Percentiles rank a stretch among this genome's conserved stretches.
These are phyloP conservation scores for Nitzschia sp. DNA, from an alignment of 108 stramenopile genomes.

Conservation along the genomic window DNA sequence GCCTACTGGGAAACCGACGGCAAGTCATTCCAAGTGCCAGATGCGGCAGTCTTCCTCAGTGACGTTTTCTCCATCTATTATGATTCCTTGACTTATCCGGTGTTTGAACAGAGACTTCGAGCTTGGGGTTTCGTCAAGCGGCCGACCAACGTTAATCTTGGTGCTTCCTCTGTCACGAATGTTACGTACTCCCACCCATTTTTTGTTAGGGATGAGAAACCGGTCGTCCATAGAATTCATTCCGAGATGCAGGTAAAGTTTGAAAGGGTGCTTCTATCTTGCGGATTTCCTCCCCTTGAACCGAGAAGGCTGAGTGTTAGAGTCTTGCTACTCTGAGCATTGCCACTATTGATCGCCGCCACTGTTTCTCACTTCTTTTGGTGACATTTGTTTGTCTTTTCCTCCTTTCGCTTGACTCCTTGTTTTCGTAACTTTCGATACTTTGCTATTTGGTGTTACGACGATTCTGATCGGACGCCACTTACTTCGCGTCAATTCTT, in stretches of 20 bases:
- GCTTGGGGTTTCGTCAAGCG: slow-evolving; percentile 27
- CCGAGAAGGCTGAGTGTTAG: no score
- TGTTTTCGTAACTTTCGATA: no score
- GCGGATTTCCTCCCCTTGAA: no score
- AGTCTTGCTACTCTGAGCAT: no score
- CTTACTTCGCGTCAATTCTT: no score
- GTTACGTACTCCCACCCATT: slow-evolving; percentile 21
- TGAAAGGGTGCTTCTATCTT: background rate
- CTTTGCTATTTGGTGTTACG: no score
- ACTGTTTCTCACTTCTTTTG: no score
- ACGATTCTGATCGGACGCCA: no score
- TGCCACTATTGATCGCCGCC: no score
- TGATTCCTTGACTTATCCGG: slow-evolving; percentile 17
- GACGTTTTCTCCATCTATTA: slow-evolving; percentile 17
- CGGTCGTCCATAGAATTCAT: slow-evolving; percentile 8
- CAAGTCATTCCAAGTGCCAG: slow-evolving; percentile 14
- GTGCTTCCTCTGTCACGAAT: background rate
- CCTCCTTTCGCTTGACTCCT: no score
- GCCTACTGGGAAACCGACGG: slow-evolving; percentile 21
- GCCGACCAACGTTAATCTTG: slow-evolving; percentile 2
- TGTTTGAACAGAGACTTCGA: slow-evolving; percentile 29
- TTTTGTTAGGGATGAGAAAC: slow-evolving; percentile 9
- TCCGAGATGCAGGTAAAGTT: background rate
- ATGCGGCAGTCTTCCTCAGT: slow-evolving; percentile 13
- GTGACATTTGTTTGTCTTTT: no score